phyloP scores from a whole-genome alignment of 1,139 yeast genomes.

The Diutina scorzettiae region DNA sequence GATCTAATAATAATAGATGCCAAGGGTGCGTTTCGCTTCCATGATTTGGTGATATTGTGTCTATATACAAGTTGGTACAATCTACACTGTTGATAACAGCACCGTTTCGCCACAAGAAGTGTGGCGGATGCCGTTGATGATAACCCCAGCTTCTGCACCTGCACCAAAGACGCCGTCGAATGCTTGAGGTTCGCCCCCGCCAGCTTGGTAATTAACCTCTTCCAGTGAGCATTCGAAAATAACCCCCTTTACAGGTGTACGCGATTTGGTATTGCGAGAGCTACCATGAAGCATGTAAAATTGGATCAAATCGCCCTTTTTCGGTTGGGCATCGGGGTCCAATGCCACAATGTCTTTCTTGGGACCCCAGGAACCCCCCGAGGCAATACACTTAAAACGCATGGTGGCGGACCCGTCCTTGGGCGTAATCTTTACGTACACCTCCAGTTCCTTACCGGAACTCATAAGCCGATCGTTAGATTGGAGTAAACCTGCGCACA shows the following conservation, averaged over 20 bases:
- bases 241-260: too few species aligned
- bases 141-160: conserved; percentile 1
- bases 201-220: conserved; percentile 8
- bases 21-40: too few species aligned
- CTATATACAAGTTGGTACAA: too few species aligned
- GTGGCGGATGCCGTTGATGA: conserved; percentile 4
- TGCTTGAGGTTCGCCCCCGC: neutral
- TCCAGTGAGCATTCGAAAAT: conserved; percentile 11
- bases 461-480: conserved; percentile 27
- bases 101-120: neutral
- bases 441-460: conserved; percentile 34
- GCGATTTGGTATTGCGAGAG: too few species aligned
- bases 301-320: conserved; percentile 33
- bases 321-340: conserved; percentile 40
- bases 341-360: conserved; percentile 47
- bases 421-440: conserved; percentile 24
- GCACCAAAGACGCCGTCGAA: conserved; percentile 1
- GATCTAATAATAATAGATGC: too few species aligned
- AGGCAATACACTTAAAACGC: conserved; percentile 42
- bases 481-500: conserved; percentile 22
- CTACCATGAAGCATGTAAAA: conserved; percentile 39
- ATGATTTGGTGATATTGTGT: too few species aligned
- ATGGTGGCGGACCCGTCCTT: conserved; percentile 9
- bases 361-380: conserved; percentile 61
- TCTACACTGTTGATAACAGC: too few species aligned